Base-by-base conservation (phyloP, 257 asterid species). In the Salvia hispanica region DNA sequence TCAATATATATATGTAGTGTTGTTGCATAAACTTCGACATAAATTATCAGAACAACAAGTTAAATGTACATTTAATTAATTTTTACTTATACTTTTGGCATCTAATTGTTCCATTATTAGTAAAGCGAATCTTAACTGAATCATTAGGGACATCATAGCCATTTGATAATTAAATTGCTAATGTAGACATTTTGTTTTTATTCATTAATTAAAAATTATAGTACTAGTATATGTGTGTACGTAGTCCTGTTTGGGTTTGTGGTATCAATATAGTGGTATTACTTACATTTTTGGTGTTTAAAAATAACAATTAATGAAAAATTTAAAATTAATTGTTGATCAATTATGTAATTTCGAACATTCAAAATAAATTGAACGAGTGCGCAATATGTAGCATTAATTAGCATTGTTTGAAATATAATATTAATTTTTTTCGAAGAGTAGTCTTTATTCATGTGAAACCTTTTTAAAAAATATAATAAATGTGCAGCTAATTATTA, bases 81-180 rank as follows among this genome's bases (percentile, higher is more conserved):
- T 25, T 25, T 25, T 25, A 25, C 31, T 25, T 25, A 25, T 25
- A 25, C 31, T 14, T 36, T 58, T 37, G 15, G 3, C n/a, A 43
- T 31, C 25, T 25, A 67, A 54, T 57, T 53, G 21, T 53, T 45
- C 48, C 10, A 61, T 34, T 71, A 69, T 39, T 51, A 56, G 54
- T 60, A 69, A 59, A 68, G 69, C 56, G 72, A 79, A 75, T 79
- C 76, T 68, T 44, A 64, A 21, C 69, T 45, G 58, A 70, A 79
- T 71, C 81, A 45, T 64, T 14, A 64, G 55, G 74, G 73, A n/a
- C 77, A 62, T 70, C 58, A 43, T 64, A 48, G 71, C 50, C 51
- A 67, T 62, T 74, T 55, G 21, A 67, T 68, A 67, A 66, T 75
- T 62, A 8, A 13, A n/a, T 10, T 33, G 45, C 57, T 47, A 37